Conservation (phyloP, 805 yeast species). For the Candida suzukii region DNA sequence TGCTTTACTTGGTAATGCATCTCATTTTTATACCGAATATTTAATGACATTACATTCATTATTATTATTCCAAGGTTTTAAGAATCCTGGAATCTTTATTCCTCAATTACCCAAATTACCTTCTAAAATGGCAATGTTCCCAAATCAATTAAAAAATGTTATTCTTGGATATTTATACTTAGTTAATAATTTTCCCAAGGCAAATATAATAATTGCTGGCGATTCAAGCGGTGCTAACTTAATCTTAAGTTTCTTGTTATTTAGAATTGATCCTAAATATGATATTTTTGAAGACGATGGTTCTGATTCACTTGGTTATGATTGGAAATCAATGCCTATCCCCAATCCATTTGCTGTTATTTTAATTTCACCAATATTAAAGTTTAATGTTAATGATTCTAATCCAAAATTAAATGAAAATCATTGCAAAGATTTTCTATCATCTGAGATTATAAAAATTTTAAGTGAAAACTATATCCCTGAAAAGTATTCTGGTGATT, state of each 20-base stretch:
- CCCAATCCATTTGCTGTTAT: slow-evolving; percentile 17
- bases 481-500: slow-evolving; percentile 1
- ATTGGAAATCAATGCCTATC: slow-evolving; percentile 3
- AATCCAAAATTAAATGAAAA: slow-evolving; percentile 6
- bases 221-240: slow-evolving; percentile 46
- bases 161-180: slow-evolving; percentile 27
- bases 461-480: slow-evolving; percentile 10
- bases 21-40: slow-evolving; percentile 38
- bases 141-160: slow-evolving; percentile 21
- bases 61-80: slow-evolving; percentile 41
- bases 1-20: slow-evolving; percentile 21
- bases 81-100: slow-evolving; percentile 38
- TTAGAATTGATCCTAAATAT: slow-evolving; percentile 26
- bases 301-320: neutral
- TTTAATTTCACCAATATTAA: slow-evolving; percentile 21
- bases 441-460: slow-evolving; percentile 8
- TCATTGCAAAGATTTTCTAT: slow-evolving; percentile 12
- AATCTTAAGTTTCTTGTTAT: slow-evolving; percentile 29
- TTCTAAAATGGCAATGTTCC: slow-evolving; percentile 9
- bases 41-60: slow-evolving; percentile 32
- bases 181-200: slow-evolving; percentile 11
- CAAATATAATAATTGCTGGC: slow-evolving; percentile 31
- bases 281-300: slow-evolving; percentile 7
- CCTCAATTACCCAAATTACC: slow-evolving; percentile 21
- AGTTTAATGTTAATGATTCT: slow-evolving; percentile 10